These are phyloP conservation scores for Bonia amplexicaulis DNA, from an alignment of 176 grass and related monocot genomes.

Conservation along the genomic window DNA sequence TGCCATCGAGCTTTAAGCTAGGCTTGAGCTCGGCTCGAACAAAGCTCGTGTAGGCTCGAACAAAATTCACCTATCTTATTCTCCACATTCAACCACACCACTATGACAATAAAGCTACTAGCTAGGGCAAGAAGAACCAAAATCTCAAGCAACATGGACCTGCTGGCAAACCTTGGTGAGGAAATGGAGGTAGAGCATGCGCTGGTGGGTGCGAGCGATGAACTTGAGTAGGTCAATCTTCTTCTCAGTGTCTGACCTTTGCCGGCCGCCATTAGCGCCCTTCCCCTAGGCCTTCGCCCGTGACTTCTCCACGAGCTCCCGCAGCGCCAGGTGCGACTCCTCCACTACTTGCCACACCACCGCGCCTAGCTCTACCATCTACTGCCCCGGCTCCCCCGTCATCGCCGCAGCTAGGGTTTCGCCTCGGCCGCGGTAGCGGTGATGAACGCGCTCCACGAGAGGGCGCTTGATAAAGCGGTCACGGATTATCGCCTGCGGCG, in stretches of 20 bases:
- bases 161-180: slow-evolving; percentile 98
- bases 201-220: slow-evolving; percentile 76
- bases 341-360: slow-evolving; percentile 71
- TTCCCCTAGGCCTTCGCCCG: slow-evolving; percentile 54
- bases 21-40: too few relatives aligned
- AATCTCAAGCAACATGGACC: slow-evolving; percentile 33
- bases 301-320: slow-evolving; percentile 84
- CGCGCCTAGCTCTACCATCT: slow-evolving; percentile 84
- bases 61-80: neutral
- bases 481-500: too few relatives aligned
- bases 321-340: slow-evolving; percentile 82
- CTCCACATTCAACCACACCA: neutral
- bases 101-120: neutral
- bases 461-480: too few relatives aligned
- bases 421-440: too few relatives aligned
- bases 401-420: slow-evolving; percentile 56
- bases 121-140: neutral
- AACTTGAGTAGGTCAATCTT: slow-evolving; percentile 99
- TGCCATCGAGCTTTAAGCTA: too few relatives aligned
- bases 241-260: slow-evolving; percentile 88
- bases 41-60: too few relatives aligned
- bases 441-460: too few relatives aligned
- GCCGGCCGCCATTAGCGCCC: slow-evolving; percentile 27
- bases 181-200: slow-evolving; percentile 94
- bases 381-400: slow-evolving; percentile 67